These are phyloP conservation scores for Jacaranda mimosifolia DNA, from an alignment of 257 asterid species.

Conservation along the genomic window DNA sequence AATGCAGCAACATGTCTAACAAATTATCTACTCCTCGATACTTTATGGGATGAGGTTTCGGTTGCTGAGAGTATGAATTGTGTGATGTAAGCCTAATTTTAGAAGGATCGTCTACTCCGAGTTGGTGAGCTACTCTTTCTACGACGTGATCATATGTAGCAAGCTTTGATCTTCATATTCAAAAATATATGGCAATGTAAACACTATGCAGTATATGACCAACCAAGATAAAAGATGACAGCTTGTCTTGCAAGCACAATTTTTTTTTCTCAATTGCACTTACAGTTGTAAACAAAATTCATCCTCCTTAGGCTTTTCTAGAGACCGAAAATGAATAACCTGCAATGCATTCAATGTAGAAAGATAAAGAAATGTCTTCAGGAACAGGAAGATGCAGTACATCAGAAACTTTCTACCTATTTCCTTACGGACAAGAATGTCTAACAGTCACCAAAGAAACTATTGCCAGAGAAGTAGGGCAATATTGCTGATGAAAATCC, in stretches of 20 bases:
- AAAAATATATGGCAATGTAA: conserved; percentile 27
- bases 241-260: conserved; percentile 7
- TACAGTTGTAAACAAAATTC: conserved; percentile 63
- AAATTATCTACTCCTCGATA: conserved; percentile 64
- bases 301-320: conserved; percentile 68
- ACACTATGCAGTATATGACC: conserved; percentile 30
- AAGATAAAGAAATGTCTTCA: conserved; percentile 18
- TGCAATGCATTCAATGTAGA: conserved; percentile 39
- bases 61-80: conserved; percentile 63
- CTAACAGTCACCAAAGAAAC: not conserved
- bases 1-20: conserved; percentile 62
- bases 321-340: conserved; percentile 68
- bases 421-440: conserved; percentile 6
- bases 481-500: conserved; percentile 3
- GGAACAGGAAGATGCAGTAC: conserved; percentile 18
- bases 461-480: conserved; percentile 6
- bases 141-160: conserved; percentile 72
- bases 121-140: conserved; percentile 58
- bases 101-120: conserved; percentile 62
- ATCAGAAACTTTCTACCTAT: conserved; percentile 2
- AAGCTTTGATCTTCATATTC: conserved; percentile 57
- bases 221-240: conserved; percentile 25
- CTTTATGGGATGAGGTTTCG: conserved; percentile 65
- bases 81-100: conserved; percentile 75
- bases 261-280: conserved; percentile 39